Percentiles rank a stretch among this genome's conserved stretches.
phyloP scores from a whole-genome alignment of 768 basidiomycete genomes.

The Epithele typhae region DNA sequence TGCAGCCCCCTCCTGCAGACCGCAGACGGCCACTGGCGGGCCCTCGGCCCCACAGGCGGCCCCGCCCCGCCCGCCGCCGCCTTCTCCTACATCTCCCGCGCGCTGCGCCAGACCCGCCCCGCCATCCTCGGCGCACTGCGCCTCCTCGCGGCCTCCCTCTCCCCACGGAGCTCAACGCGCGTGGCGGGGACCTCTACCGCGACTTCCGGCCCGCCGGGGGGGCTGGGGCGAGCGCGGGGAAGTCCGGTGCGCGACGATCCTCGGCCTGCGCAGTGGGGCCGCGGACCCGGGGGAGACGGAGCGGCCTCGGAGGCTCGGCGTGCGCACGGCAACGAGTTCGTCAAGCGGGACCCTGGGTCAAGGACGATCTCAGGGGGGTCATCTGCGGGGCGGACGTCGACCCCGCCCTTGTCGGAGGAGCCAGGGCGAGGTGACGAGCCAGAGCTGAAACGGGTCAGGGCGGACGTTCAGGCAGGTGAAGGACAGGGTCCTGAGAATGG shows the following conservation, averaged over 20 bases:
- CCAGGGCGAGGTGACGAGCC: no score
- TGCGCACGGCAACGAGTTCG: slow-evolving; percentile 8
- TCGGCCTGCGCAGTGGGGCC: slow-evolving; percentile 42
- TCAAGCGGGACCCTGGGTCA: slow-evolving; percentile 18
- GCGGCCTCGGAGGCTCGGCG: slow-evolving; percentile 1
- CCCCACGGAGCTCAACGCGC: slow-evolving; percentile 52
- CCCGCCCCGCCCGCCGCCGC: slow-evolving; percentile 72
- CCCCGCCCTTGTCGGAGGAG: slow-evolving; percentile 4
- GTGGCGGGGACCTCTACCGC: slow-evolving; percentile 77
- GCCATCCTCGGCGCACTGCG: slow-evolving; percentile 74
- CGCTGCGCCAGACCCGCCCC: slow-evolving; percentile 77
- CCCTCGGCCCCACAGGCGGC: slow-evolving; percentile 57
- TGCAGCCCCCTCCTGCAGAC: slow-evolving; percentile 76
- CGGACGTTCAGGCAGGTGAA: no score
- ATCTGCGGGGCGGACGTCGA: not conserved
- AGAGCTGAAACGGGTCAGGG: slow-evolving; percentile 35
- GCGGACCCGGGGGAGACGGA: not conserved
- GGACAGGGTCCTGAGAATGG: no score
- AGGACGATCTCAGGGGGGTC: slow-evolving; percentile 12
- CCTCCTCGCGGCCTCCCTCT: slow-evolving; percentile 59
- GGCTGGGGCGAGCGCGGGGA: slow-evolving; percentile 85
- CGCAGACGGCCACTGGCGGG: slow-evolving; percentile 69
- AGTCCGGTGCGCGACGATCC: slow-evolving; percentile 63
- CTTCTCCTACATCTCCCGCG: slow-evolving; percentile 76
- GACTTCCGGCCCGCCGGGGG: slow-evolving; percentile 79